Percentiles rank a stretch among this genome's conserved stretches.
Conservation (phyloP, 257 asterid species). For the Solanum tacnaense region DNA sequence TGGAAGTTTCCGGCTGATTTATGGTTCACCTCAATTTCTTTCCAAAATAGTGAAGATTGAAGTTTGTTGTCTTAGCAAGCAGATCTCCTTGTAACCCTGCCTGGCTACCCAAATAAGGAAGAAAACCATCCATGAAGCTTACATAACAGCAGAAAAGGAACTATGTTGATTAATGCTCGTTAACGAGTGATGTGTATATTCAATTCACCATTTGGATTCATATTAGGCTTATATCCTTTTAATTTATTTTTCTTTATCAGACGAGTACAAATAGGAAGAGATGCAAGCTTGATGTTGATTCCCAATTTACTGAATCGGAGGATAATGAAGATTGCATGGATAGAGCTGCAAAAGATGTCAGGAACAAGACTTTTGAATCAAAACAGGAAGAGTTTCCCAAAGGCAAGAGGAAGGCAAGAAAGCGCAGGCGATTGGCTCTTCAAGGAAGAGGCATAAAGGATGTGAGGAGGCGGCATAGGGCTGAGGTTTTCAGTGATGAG, state of each 20-base stretch:
- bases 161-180: not conserved
- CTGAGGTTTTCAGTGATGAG: conserved; percentile 61
- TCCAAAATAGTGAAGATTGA: not conserved
- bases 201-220: not conserved
- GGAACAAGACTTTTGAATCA: conserved; percentile 48
- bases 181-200: not conserved
- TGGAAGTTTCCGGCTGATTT: not conserved
- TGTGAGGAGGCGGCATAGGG: conserved; percentile 53
- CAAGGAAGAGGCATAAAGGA: conserved; percentile 50
- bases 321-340: conserved; percentile 46
- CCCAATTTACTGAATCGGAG: conserved; percentile 53
- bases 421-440: conserved; percentile 59
- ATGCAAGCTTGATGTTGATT: conserved; percentile 55
- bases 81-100: not conserved
- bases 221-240: not conserved
- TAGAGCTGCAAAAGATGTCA: conserved; percentile 26
- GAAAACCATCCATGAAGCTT: not conserved
- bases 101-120: not conserved
- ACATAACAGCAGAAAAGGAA: not conserved
- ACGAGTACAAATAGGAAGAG: conserved; percentile 67
- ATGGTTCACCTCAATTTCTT: not conserved
- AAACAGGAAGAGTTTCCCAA: conserved; percentile 80
- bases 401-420: conserved; percentile 80
- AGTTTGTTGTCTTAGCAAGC: not conserved
- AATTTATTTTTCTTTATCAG: conserved; percentile 29